phyloP scores from a whole-genome alignment of 2,329 filamentous ascomycete species.

The Cladorrhinum sp. region DNA sequence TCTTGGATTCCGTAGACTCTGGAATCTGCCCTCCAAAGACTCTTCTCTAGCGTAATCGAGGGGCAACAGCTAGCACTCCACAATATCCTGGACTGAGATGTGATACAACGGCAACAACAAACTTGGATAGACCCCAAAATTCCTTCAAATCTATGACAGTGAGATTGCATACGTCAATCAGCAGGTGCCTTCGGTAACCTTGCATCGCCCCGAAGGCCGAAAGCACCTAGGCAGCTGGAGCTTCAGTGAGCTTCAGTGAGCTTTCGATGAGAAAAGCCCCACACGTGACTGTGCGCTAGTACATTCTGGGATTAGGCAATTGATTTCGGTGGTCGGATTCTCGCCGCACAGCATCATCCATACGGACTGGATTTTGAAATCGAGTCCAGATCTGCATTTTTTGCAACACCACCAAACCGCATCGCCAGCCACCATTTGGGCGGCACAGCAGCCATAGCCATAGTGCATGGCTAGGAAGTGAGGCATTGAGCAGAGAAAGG shows the following conservation, averaged over 20 bases:
- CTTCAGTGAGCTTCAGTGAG: neutral
- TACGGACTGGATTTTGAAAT: constrained; percentile 5
- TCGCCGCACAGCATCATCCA: constrained; percentile 16
- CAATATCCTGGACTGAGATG: no score
- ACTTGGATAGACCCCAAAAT: no score
- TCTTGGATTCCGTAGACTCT: no score
- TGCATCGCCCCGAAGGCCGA: constrained; percentile 1
- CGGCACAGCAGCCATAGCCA: neutral
- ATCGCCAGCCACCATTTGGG: neutral
- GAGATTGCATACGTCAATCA: neutral
- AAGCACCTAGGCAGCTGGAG: neutral
- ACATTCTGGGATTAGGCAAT: constrained; percentile 7
- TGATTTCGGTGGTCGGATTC: constrained; percentile 8
- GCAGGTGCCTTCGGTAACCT: neutral
- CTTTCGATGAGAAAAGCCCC: neutral
- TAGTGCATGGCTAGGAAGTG: neutral
- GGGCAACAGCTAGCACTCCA: no score
- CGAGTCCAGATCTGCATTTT: neutral
- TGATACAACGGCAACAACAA: no score
- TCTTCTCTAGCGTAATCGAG: no score
- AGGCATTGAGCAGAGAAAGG: neutral
- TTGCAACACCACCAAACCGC: neutral
- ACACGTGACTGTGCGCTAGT: constrained; percentile 17
- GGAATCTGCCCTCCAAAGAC: no score
- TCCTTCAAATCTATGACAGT: no score